Conservation (phyloP, 495 filamentous ascomycete genomes). For the Penicillium bialowiezense region DNA sequence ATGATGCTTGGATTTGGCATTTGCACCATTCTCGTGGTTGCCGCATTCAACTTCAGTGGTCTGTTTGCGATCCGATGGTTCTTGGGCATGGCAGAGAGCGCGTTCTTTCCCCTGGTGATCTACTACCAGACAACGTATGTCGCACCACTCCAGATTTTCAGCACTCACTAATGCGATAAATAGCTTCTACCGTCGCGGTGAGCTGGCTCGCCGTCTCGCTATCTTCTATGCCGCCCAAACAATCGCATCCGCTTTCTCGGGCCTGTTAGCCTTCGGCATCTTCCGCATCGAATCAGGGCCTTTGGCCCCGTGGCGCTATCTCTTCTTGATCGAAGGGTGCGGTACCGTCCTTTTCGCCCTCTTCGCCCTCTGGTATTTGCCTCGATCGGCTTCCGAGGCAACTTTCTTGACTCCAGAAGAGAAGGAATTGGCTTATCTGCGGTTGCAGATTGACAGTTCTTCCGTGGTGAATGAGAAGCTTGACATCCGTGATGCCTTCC, state of each 20-base stretch:
- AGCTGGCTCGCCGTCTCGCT: constrained; percentile 69
- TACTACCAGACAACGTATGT: constrained; percentile 47
- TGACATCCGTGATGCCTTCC: constrained; percentile 57
- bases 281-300: constrained; percentile 62
- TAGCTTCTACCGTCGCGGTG: constrained; percentile 67
- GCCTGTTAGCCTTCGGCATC: constrained; percentile 68
- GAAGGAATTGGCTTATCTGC: constrained; percentile 62
- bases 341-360: constrained; percentile 60
- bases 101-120: constrained; percentile 67
- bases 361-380: constrained; percentile 67
- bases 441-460: constrained; percentile 68
- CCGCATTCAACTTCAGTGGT: constrained; percentile 57
- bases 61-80: constrained; percentile 53
- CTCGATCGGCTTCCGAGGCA: constrained; percentile 57
- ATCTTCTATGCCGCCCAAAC: constrained; percentile 73
- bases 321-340: constrained; percentile 71
- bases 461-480: constrained; percentile 68
- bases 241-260: constrained; percentile 68
- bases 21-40: constrained; percentile 53
- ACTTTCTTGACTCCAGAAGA: constrained; percentile 60
- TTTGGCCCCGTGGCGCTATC: constrained; percentile 61
- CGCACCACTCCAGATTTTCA: background rate
- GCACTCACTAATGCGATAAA: background rate
- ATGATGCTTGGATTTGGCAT: constrained; percentile 65
- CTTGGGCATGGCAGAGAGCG: constrained; percentile 66